Evolutionary conservation across 1,284 basidiomycete genomes (phyloP).

Genomic region (Ceratobasidium sp.): DNA sequence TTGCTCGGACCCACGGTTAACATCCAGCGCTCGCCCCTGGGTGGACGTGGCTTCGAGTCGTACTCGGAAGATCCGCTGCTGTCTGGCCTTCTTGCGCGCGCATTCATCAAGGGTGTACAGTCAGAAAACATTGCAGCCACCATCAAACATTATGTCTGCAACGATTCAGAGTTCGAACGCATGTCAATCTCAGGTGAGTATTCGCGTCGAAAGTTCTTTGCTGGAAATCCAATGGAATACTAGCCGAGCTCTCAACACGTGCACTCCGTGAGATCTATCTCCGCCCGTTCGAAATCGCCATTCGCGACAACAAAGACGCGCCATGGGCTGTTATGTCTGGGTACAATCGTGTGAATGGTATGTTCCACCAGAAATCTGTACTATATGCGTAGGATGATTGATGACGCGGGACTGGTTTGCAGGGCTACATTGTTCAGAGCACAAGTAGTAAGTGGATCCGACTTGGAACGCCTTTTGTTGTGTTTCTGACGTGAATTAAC

Average conservation of each 20-base stretch:
- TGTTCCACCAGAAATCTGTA: conserved; percentile 49
- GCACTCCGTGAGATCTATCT: conserved; percentile 75
- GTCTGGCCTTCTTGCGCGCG: conserved; percentile 63
- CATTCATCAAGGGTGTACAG: conserved; percentile 72
- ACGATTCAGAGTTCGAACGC: conserved; percentile 44
- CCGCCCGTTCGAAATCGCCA: conserved; percentile 60
- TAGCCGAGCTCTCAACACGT: conserved; percentile 63
- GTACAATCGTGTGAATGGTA: conserved; percentile 39
- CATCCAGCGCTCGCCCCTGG: conserved; percentile 44
- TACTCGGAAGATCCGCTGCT: conserved; percentile 47
- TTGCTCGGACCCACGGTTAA: conserved; percentile 45
- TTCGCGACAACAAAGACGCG: conserved; percentile 36
- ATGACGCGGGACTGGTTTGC: conserved; percentile 50
- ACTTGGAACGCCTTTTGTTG: too few species aligned
- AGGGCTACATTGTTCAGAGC: conserved; percentile 26
- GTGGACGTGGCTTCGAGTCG: conserved; percentile 43
- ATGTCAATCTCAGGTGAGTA: conserved; percentile 42
- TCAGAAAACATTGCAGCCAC: conserved; percentile 66
- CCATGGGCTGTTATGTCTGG: conserved; percentile 45
- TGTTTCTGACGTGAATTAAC: background rate
- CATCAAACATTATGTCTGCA: conserved; percentile 56
- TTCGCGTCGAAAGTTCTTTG: background rate
- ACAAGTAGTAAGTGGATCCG: conserved; percentile 32
- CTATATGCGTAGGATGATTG: background rate
- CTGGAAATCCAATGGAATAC: conserved; percentile 45